Evolutionary conservation across 305 asterid genomes (phyloP).

Genomic region (Fraxinus xanthoxyloides): DNA sequence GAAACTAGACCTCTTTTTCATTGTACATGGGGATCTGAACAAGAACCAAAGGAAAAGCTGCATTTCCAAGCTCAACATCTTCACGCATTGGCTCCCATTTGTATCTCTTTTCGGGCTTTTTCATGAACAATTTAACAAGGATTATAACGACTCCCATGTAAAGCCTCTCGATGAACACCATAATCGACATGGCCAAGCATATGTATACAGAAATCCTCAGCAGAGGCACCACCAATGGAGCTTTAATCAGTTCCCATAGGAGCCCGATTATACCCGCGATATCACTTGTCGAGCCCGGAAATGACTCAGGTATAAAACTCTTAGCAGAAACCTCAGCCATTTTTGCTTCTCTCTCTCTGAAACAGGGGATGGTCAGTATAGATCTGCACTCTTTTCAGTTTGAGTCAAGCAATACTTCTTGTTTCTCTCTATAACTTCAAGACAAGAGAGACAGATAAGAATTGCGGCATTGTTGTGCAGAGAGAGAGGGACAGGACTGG

Average conservation of each 20-base stretch:
- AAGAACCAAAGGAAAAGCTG: conserved; percentile 67
- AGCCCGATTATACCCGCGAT: conserved; percentile 56
- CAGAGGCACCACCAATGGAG: conserved; percentile 46
- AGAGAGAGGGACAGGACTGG: not conserved
- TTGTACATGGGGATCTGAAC: conserved; percentile 96
- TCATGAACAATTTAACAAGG: conserved; percentile 53
- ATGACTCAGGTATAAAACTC: conserved; percentile 46
- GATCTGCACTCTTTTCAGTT: conserved; percentile 23
- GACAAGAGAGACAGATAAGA: conserved; percentile 34
- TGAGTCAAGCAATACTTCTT: conserved; percentile 28
- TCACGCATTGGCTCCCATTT: conserved; percentile 75
- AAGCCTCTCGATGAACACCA: conserved; percentile 51
- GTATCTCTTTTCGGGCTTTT: conserved; percentile 73
- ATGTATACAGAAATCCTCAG: conserved; percentile 32
- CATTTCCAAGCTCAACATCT: conserved; percentile 64
- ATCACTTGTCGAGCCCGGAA: conserved; percentile 48
- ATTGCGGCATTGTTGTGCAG: conserved; percentile 47
- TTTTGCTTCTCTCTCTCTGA: not conserved
- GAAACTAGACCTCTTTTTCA: conserved; percentile 59
- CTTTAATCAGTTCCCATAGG: conserved; percentile 70
- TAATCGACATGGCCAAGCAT: conserved; percentile 39
- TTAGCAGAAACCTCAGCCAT: conserved; percentile 62
- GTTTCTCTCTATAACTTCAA: conserved; percentile 11
- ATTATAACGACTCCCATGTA: conserved; percentile 46
- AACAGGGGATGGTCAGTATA: conserved; percentile 25